Conservation (phyloP, 1,139 yeast genomes). For the Petasospora rhodanensis region DNA sequence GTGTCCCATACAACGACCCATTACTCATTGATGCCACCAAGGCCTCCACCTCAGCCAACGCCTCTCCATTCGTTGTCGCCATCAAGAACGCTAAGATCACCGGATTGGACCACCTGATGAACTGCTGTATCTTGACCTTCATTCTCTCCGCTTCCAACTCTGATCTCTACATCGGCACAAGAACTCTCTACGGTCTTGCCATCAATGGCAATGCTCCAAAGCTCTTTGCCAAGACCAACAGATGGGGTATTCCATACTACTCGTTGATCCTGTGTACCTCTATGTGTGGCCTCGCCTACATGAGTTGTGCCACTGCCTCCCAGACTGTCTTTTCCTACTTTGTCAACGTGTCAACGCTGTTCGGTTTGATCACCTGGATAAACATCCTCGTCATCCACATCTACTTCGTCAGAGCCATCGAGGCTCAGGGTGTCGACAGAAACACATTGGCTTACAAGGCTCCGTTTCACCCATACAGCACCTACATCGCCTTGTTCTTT, state of each 20-base stretch:
- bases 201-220: slow-evolving; percentile 58
- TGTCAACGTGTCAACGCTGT: slow-evolving; percentile 72
- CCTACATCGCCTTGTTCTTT: slow-evolving; percentile 49
- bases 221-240: slow-evolving; percentile 46
- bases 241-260: slow-evolving; percentile 61
- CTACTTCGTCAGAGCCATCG: slow-evolving; percentile 61
- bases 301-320: slow-evolving; percentile 48
- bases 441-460: slow-evolving; percentile 69
- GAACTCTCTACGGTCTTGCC: slow-evolving; percentile 66
- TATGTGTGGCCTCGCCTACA: slow-evolving; percentile 63
- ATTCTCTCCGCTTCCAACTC: slow-evolving; percentile 79
- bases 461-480: slow-evolving; percentile 56
- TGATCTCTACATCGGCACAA: slow-evolving; percentile 73
- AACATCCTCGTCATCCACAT: slow-evolving; percentile 62
- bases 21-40: slow-evolving; percentile 40
- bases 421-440: slow-evolving; percentile 54
- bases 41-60: slow-evolving; percentile 44
- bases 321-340: slow-evolving; percentile 77
- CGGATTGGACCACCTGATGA: slow-evolving; percentile 65
- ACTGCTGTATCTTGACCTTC: slow-evolving; percentile 66
- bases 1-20: slow-evolving; percentile 75
- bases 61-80: slow-evolving; percentile 73
- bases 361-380: slow-evolving; percentile 74
- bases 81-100: slow-evolving; percentile 66
- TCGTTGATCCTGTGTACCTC: slow-evolving; percentile 56